phyloP scores from a whole-genome alignment of 2,329 filamentous ascomycete genomes.

The Plenodomus tracheiphilus region DNA sequence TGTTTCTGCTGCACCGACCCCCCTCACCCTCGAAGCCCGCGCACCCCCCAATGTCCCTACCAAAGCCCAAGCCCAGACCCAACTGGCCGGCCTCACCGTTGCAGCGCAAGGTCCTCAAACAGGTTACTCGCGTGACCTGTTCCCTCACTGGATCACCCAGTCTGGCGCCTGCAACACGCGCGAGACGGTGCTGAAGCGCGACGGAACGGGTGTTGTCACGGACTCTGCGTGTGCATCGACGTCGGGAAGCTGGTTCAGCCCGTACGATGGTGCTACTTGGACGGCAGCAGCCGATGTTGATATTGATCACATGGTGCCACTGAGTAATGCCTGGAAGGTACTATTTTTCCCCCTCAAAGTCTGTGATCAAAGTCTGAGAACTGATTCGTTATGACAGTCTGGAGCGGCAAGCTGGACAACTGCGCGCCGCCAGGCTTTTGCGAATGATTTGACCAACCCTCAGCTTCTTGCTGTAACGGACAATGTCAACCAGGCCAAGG shows the following conservation, averaged over 20 bases:
- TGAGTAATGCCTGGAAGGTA: constrained; percentile 79
- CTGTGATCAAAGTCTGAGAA: no score
- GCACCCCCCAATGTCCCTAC: constrained; percentile 66
- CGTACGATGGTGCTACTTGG: constrained; percentile 75
- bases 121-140: constrained; percentile 68
- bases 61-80: constrained; percentile 58
- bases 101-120: constrained; percentile 57
- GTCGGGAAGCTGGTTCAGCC: constrained; percentile 69
- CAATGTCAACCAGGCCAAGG: constrained; percentile 72
- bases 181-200: constrained; percentile 73
- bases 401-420: constrained; percentile 75
- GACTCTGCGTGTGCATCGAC: constrained; percentile 64
- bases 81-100: constrained; percentile 64
- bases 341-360: background rate
- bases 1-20: constrained; percentile 34
- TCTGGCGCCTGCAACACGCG: constrained; percentile 66
- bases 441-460: constrained; percentile 75
- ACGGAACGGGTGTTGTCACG: constrained; percentile 66
- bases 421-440: constrained; percentile 66
- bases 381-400: constrained; percentile 47
- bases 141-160: constrained; percentile 72
- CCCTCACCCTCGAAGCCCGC: constrained; percentile 33
- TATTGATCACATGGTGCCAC: constrained; percentile 81
- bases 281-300: constrained; percentile 70
- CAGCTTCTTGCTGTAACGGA: constrained; percentile 81